Percentiles rank a stretch among this genome's conserved stretches.
Evolutionary conservation across 129 eudicot genomes (phyloP).

Genomic region (Erigeron canadensis): DNA sequence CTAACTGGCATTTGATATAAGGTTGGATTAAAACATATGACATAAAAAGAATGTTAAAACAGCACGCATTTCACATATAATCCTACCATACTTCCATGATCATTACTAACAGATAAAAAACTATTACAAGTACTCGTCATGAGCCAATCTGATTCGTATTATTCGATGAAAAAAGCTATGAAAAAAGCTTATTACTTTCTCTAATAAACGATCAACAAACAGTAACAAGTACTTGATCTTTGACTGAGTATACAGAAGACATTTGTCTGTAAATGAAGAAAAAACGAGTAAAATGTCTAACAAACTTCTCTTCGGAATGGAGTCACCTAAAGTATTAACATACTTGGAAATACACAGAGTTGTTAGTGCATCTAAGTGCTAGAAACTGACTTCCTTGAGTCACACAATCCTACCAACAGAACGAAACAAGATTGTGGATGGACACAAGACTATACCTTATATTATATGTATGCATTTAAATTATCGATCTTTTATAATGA

Average conservation of each 20-base stretch:
- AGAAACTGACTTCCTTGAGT: slow-evolving; percentile 42
- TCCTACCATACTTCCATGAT: not conserved
- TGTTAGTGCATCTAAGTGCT: slow-evolving; percentile 83
- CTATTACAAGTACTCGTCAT: too few relatives aligned
- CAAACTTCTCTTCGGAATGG: not conserved
- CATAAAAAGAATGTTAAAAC: not conserved
- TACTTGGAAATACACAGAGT: slow-evolving; percentile 82
- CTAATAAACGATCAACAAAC: slow-evolving; percentile 3
- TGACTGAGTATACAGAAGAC: slow-evolving; percentile 86
- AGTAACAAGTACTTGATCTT: slow-evolving; percentile 20
- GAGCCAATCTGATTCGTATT: too few relatives aligned
- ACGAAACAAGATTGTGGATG: not conserved
- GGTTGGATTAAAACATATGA: not conserved
- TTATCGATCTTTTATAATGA: too few relatives aligned
- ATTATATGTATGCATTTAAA: too few relatives aligned
- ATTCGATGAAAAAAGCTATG: not conserved
- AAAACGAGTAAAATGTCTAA: not conserved
- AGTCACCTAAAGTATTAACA: not conserved
- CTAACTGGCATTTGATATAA: too few relatives aligned
- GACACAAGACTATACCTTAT: too few relatives aligned
- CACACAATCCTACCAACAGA: slow-evolving; percentile 42
- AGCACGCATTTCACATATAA: not conserved
- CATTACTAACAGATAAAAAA: too few relatives aligned
- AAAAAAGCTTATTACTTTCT: slow-evolving; percentile 17
- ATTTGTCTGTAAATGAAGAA: slow-evolving; percentile 52